Base-by-base conservation (phyloP, 805 yeast genomes). In the Spathaspora sp. region DNA sequence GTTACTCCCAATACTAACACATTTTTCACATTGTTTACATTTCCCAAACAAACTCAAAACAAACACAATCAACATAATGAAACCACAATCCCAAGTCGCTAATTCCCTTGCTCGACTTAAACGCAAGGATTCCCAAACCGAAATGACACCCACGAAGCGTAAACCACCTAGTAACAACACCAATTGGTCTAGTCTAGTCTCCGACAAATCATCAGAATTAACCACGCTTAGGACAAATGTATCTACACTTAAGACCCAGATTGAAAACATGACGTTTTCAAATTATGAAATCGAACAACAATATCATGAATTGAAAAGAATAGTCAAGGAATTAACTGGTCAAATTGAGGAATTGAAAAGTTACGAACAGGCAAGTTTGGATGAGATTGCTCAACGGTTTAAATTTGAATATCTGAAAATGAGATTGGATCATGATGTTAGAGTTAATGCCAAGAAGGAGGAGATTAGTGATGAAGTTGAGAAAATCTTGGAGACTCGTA, bases 241-340 rank as follows among this genome's bases (percentile, higher is more conserved):
- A 35, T 35, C 40, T 16, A 35, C 40, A 6, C 17, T 66, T 8
- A 69, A 70, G 50, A 75, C 79, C 0, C 69, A 71, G 49, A 68
- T 66, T 32, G 72, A 71, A 8, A 74, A 44, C 55, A 74, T 23
- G 71, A 71, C 29, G 67, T 63, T 47, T 67, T 54, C 56, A 70
- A 59, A 52, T 8, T 35, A 35, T 16, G 40, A 35, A 35, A 60
- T 63, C 57, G 61, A 62, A 56, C 73, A 68, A 46, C 70, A 67
- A 17, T 56, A 73, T 20, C 66, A 65, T 14, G 70, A 69, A 26
- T 63, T 70, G 48, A 75, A 75, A 16, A 69, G 70, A 35, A 69
- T 73, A 23, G 57, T 70, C 17, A 69, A 67, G 38, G 63, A 67
- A 17, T 47, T 70, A 26, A 67, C 65, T 19, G 66, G 68, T 42